A percentile compares a stretch with the other conserved stretches of the same genome.
Conservation (phyloP, 371 early-diverging fungal species). For the Encephalitozoon romaleae region DNA sequence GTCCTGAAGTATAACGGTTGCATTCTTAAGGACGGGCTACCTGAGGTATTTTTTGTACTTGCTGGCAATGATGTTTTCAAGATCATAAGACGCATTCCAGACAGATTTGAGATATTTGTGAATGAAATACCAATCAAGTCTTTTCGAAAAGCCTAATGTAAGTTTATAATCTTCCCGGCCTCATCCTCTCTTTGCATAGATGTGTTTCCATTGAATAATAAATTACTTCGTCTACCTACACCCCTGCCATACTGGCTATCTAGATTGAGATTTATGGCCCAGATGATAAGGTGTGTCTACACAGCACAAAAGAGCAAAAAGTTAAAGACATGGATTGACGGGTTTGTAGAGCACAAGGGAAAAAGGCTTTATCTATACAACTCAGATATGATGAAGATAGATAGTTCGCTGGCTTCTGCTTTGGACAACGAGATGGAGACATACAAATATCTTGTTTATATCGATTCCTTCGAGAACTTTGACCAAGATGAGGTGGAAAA, state of each 20-base stretch:
- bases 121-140: neutral
- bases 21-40: neutral
- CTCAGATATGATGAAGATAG: constrained; percentile 12
- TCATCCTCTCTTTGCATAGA: neutral
- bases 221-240: neutral
- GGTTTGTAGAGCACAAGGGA: constrained; percentile 11
- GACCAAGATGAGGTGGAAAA: neutral
- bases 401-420: neutral
- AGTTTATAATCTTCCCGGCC: neutral
- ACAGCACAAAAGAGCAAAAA: constrained; percentile 43
- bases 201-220: neutral
- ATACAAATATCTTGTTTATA: constrained; percentile 27
- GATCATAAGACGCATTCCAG: neutral
- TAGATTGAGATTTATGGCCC: neutral
- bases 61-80: neutral
- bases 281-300: constrained; percentile 36
- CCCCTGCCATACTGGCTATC: neutral
- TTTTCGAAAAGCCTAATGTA: neutral
- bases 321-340: constrained; percentile 39
- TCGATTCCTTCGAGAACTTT: constrained; percentile 14
- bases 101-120: neutral
- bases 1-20: neutral
- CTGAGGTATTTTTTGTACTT: constrained; percentile 1
- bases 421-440: constrained; percentile 34
- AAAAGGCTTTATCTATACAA: constrained; percentile 36